Evolutionary conservation across 371 early-diverging fungal species (phyloP).

Genomic region (Syncephalastrum contaminatum): DNA sequence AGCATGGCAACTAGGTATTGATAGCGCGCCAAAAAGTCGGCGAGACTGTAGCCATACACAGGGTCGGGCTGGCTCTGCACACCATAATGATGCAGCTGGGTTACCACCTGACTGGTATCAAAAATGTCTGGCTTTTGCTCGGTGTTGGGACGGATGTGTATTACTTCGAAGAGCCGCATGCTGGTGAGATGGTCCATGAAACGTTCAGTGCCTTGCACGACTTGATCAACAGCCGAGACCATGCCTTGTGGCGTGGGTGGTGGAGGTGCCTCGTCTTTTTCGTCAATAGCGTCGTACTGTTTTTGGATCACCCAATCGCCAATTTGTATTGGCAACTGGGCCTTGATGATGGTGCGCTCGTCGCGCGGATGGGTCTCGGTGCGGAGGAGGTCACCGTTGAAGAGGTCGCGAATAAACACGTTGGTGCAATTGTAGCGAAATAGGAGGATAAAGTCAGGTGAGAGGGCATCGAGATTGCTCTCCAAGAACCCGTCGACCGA

Average conservation of each 20-base stretch:
- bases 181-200: constrained; percentile 34
- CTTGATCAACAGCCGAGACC: constrained; percentile 27
- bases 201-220: constrained; percentile 19
- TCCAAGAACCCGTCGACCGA: constrained; percentile 73
- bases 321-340: constrained; percentile 54
- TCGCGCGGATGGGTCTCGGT: constrained; percentile 57
- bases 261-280: background rate
- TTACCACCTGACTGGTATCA: constrained; percentile 31
- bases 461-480: constrained; percentile 64
- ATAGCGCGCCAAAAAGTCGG: constrained; percentile 60
- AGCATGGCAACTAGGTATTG: constrained; percentile 21
- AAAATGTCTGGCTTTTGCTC: constrained; percentile 26
- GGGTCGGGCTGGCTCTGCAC: constrained; percentile 23
- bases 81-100: constrained; percentile 44
- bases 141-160: constrained; percentile 52
- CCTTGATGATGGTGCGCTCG: constrained; percentile 58
- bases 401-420: constrained; percentile 59
- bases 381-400: constrained; percentile 41
- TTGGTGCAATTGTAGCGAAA: constrained; percentile 70
- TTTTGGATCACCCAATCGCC: constrained; percentile 51
- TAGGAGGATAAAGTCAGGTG: constrained; percentile 79
- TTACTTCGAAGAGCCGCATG: constrained; percentile 63
- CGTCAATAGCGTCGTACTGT: background rate
- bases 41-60: constrained; percentile 40
- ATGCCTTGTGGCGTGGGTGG: constrained; percentile 42